Evolutionary conservation across 2,329 filamentous ascomycete genomes (phyloP), one percentile per base, ranked within the genome.

Genomic region (Aspergillus sclerotialis): DNA sequence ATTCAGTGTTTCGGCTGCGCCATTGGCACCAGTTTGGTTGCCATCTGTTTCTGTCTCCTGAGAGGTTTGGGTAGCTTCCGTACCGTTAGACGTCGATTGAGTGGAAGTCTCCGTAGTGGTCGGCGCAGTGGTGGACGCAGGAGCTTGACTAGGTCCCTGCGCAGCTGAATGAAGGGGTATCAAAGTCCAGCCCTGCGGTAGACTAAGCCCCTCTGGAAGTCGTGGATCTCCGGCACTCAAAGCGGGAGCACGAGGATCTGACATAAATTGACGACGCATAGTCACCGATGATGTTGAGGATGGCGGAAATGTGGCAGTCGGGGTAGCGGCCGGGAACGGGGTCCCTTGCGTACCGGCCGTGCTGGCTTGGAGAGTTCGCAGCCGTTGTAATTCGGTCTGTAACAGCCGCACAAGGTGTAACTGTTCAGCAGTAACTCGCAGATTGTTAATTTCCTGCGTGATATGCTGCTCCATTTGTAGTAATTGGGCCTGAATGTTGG

Each of bases 381-480:
- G 65, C 39, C 81, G 73, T 21, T 75, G 67, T 32, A 92, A 58
- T 55, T 92, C 85, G 13, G 65, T 63, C 40, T 84, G 74, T 40
- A 92, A 67, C 11, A 78, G 63, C 33, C 80, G 73, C n/a, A 88
- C 65, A n/a, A 76, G 64, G 30, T 78, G 72, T 4, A 89, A 55
- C 53, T 92, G 83, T 21, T 80, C 73, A 32, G 83, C 75, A 11
- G 78, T 76, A 21, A 74, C 52, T 29, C 80, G 75, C 12, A 90
- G 64, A 27, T 64, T 65, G 30, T 75, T 69, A 21, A 85, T 70
- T 50, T 89, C 82, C 36, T 78, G 74, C 45, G 80, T 69, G 15
- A 92, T 69, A 35, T 83, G 75, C 35, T 80, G 73, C 45, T 87
- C 81, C 10, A 86, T 70, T 26, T 80, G 73, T 21, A 73, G 66